Base-by-base conservation (phyloP, 192 early-diverging fungal species). In the Phycomyces blakesleeanus region DNA sequence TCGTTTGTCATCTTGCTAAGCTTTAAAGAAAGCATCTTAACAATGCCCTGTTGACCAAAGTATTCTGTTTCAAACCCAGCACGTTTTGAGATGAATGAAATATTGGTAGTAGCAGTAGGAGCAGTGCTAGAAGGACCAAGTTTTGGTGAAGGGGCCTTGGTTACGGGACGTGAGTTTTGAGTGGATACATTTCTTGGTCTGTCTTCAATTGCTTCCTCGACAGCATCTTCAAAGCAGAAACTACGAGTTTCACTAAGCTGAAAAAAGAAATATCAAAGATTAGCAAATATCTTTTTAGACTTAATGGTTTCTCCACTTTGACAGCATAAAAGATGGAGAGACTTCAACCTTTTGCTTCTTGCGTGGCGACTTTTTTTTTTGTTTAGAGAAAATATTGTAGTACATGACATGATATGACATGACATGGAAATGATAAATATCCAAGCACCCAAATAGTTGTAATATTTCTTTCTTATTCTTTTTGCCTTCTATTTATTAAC, bases 1-100 rank as follows among this genome's bases (percentile, higher is more conserved):
- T 47, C 26, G 2, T 49, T 18, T 25, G 60, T 69, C 39, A 69
- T 42, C 24, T 53, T n/a, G 9, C 40, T 27, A 15, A 69, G 21
- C 49, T 57, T 68, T 12, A n/a, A 11, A 9, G 59, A 60, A 27
- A 55, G 59, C 14, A 6, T 47, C 7, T 58, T 16, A 21, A 53
- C 34, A 22, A 61, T 38, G 14, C 8, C n/a, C 11, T 61, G 18
- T 0, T 18, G 12, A 47, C 18, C 18, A 47, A 47, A 47, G 11
- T n/a, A 47, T 3, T n/a, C 44, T 47, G 3, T 47, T 3, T 47
- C 44, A 3, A 47, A 18, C 3, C 11, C 18, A n/a, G 3, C 11
- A 3, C 8, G 14, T 47, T 14, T 18, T 47, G 44, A n/a, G 12
- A 2, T 3, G 18, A 47, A 14, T 47, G 44, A 7, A n/a, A 1